Evolutionary conservation across 2,329 filamentous ascomycete species (phyloP).

Genomic region (Neophaeococcomyces mojaviensis): DNA sequence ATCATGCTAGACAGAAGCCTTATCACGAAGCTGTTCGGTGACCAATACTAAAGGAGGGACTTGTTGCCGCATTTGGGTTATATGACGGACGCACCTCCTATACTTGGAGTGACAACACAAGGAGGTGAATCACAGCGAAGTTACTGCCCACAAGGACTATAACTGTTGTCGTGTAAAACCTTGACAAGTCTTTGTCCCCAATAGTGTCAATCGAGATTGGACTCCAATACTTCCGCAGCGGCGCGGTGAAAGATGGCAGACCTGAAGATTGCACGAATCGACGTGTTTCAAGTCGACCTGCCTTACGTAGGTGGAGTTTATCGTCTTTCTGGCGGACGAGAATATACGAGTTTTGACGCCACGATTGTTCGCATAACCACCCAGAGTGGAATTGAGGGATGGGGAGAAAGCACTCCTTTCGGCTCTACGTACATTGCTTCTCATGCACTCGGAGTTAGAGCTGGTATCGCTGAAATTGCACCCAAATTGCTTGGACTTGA

Average conservation of each 20-base stretch:
- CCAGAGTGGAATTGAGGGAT: slow-evolving; percentile 22
- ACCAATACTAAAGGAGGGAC: no score
- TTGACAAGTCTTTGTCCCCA: no score
- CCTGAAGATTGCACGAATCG: slow-evolving; percentile 13
- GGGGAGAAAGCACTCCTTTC: slow-evolving; percentile 26
- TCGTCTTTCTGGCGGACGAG: slow-evolving; percentile 14
- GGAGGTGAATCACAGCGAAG: no score
- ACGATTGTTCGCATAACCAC: slow-evolving; percentile 25
- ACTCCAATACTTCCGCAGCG: no score
- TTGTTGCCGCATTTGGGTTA: no score
- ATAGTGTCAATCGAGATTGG: no score
- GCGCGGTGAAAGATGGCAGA: slow-evolving; percentile 8
- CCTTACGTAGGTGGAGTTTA: slow-evolving; percentile 21
- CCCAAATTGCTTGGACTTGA: slow-evolving; percentile 22
- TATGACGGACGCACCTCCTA: no score
- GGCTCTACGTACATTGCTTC: slow-evolving; percentile 20
- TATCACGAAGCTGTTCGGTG: no score
- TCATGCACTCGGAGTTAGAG: slow-evolving; percentile 22
- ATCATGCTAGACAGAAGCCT: no score
- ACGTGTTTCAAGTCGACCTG: slow-evolving; percentile 22
- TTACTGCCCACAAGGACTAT: no score
- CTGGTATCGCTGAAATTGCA: slow-evolving; percentile 24
- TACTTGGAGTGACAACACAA: no score
- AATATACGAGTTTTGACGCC: slow-evolving; percentile 22
- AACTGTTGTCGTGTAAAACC: no score